phyloP scores from a whole-genome alignment of 2,329 filamentous ascomycete genomes.

The Fusarium sulawesiense region DNA sequence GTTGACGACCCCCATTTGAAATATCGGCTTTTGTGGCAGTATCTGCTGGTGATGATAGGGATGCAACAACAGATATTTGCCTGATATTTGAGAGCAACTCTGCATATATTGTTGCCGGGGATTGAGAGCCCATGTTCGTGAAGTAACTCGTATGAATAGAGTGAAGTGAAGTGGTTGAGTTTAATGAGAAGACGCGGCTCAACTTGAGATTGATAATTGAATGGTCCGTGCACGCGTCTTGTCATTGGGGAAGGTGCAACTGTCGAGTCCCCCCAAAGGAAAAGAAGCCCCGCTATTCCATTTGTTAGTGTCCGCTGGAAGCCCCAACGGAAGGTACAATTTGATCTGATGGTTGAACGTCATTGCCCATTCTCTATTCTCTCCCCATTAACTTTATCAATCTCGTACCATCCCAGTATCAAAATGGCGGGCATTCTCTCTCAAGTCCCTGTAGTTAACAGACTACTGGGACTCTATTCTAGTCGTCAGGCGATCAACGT shows the following conservation, averaged over 20 bases:
- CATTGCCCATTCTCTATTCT: constrained; percentile 31
- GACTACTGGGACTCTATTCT: constrained; percentile 41
- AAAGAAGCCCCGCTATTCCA: constrained; percentile 42
- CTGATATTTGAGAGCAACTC: constrained; percentile 74
- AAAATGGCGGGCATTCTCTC: constrained; percentile 52
- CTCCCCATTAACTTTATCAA: constrained; percentile 22
- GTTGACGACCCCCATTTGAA: constrained; percentile 56
- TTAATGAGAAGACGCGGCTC: constrained; percentile 15
- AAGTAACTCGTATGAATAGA: neutral
- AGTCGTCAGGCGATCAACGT: constrained; percentile 62
- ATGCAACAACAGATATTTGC: constrained; percentile 69
- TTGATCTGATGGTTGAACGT: constrained; percentile 32
- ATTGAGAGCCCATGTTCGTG: constrained; percentile 30
- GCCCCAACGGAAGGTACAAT: constrained; percentile 44
- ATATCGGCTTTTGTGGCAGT: constrained; percentile 58
- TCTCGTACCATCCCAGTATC: constrained; percentile 12
- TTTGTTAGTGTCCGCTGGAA: constrained; percentile 41
- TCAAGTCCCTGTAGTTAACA: constrained; percentile 48
- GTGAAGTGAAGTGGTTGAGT: neutral
- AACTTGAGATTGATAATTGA: constrained; percentile 18
- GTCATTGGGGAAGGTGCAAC: constrained; percentile 7
- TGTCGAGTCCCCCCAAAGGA: constrained; percentile 32
- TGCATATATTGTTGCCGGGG: constrained; percentile 64
- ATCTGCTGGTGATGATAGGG: constrained; percentile 58
- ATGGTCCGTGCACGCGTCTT: constrained; percentile 40